Evolutionary conservation across 345 rosid species (phyloP).

Genomic region (Melaleuca quinquenervia): DNA sequence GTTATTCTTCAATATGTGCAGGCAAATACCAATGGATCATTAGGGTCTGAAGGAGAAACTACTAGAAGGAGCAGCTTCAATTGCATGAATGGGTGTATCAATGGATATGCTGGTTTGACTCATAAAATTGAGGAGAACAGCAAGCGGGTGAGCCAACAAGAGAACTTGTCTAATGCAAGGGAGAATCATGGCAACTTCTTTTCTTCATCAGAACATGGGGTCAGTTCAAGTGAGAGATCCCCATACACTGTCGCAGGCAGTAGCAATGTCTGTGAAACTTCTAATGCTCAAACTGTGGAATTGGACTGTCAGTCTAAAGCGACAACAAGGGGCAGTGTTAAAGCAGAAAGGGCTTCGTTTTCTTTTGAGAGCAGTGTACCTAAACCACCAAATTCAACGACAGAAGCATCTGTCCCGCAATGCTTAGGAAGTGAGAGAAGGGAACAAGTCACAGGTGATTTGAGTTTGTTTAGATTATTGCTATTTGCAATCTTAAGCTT

Average conservation of each 20-base stretch:
- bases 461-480: constrained; percentile 13
- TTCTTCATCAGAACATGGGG: not conserved
- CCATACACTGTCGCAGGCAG: not conserved
- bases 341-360: constrained; percentile 10
- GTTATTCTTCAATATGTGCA: constrained; percentile 10
- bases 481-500: not conserved
- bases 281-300: not conserved
- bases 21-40: constrained; percentile 21
- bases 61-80: constrained; percentile 19
- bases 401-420: constrained; percentile 22
- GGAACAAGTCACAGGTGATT: constrained; percentile 20
- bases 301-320: not conserved
- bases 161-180: constrained; percentile 8
- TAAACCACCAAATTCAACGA: constrained; percentile 19
- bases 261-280: not conserved
- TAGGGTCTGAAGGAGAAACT: constrained; percentile 24
- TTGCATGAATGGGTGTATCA: constrained; percentile 10
- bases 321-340: constrained; percentile 3
- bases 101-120: constrained; percentile 18
- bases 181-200: constrained; percentile 6
- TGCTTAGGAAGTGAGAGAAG: constrained; percentile 27
- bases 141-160: constrained; percentile 10
- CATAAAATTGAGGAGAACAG: constrained; percentile 16
- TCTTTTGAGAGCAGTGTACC: constrained; percentile 14
- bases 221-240: constrained; percentile 1